phyloP scores from a whole-genome alignment of 257 asterid genomes.

The Cordia subcordata region DNA sequence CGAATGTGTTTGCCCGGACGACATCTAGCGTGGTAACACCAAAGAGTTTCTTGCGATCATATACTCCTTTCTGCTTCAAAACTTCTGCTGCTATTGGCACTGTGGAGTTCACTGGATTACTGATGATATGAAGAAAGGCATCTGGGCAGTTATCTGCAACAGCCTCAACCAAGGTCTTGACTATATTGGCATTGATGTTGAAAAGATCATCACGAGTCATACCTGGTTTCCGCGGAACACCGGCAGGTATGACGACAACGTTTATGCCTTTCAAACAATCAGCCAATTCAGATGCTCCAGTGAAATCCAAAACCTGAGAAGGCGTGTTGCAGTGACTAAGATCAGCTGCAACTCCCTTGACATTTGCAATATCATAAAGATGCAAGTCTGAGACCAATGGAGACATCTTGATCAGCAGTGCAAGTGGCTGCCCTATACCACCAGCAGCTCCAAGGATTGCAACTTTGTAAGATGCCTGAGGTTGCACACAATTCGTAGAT shows the following conservation, averaged over 20 bases:
- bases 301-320: conserved; percentile 18
- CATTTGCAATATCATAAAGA: conserved; percentile 23
- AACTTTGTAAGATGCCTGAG: conserved; percentile 19
- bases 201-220: conserved; percentile 21
- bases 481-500: conserved; percentile 5
- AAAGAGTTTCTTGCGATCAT: conserved; percentile 21
- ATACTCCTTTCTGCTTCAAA: conserved; percentile 19
- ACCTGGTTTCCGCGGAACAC: conserved; percentile 17
- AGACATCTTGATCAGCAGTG: conserved; percentile 20
- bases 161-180: conserved; percentile 18
- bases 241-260: conserved; percentile 24
- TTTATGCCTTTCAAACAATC: conserved; percentile 13
- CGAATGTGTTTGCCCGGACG: conserved; percentile 17
- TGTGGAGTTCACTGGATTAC: conserved; percentile 21
- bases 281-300: conserved; percentile 22
- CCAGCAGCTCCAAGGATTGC: conserved; percentile 22
- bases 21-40: conserved; percentile 22
- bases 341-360: conserved; percentile 21
- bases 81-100: conserved; percentile 21
- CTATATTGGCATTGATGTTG: conserved; percentile 21
- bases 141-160: conserved; percentile 21
- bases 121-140: conserved; percentile 19
- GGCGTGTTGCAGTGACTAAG: conserved; percentile 24
- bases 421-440: conserved; percentile 20
- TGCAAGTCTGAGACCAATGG: conserved; percentile 15